Evolutionary conservation across 176 grass and related monocot genomes (phyloP).

Genomic region (Aegilops longissima): DNA sequence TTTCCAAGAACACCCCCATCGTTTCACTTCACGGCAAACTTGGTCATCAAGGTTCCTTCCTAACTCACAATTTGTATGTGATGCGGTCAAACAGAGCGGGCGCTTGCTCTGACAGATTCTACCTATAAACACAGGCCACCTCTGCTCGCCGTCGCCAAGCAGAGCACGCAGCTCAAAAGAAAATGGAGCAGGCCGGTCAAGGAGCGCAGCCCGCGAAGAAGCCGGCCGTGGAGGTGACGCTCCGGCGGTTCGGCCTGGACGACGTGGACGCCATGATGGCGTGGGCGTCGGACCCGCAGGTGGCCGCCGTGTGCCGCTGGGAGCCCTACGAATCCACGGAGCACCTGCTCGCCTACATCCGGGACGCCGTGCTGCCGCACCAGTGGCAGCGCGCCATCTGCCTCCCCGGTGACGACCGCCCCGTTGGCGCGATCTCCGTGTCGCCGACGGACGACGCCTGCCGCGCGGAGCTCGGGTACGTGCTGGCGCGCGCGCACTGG

Average conservation of each 20-base stretch:
- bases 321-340: constrained; percentile 62
- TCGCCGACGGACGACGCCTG: constrained; percentile 40
- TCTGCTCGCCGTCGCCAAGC: too few relatives aligned
- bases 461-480: constrained; percentile 69
- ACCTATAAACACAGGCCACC: background rate
- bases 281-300: constrained; percentile 77
- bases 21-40: background rate
- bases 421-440: constrained; percentile 67
- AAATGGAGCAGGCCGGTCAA: background rate
- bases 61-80: background rate
- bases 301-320: constrained; percentile 52
- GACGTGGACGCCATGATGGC: constrained; percentile 72
- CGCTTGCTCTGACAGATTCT: background rate
- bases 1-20: too few relatives aligned
- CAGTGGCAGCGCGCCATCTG: constrained; percentile 73
- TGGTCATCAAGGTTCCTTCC: constrained; percentile 6
- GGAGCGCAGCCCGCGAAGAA: background rate
- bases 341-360: constrained; percentile 56
- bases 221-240: constrained; percentile 28
- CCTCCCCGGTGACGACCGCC: constrained; percentile 4
- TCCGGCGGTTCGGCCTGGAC: constrained; percentile 52
- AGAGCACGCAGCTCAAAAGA: background rate
- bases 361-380: constrained; percentile 53
- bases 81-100: background rate
- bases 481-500: constrained; percentile 64